phyloP scores from a whole-genome alignment of 345 rosid species.

The Corymbia maculata region DNA sequence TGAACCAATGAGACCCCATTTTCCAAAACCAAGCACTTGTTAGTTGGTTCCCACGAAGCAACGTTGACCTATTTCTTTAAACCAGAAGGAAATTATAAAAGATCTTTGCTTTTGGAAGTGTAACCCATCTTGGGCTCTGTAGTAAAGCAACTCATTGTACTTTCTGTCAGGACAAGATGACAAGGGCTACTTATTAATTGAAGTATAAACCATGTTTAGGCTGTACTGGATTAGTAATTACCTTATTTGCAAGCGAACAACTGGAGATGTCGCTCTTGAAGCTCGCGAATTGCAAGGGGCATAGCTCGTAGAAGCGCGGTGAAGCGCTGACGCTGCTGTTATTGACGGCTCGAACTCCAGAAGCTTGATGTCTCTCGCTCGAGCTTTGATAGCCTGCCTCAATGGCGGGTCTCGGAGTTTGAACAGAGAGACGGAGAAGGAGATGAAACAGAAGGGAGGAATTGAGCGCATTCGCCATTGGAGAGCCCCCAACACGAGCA shows the following conservation, averaged over 20 bases:
- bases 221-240: background rate
- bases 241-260: constrained; percentile 63
- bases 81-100: background rate
- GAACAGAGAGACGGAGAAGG: constrained; percentile 43
- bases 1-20: background rate
- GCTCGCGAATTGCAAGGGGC: constrained; percentile 37
- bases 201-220: background rate
- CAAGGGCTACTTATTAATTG: background rate
- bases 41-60: background rate
- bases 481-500: constrained; percentile 57
- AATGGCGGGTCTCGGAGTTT: constrained; percentile 37
- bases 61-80: background rate
- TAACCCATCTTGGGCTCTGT: background rate
- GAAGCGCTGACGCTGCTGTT: constrained; percentile 63
- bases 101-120: background rate
- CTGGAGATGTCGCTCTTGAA: constrained; percentile 27
- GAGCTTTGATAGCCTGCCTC: constrained; percentile 38
- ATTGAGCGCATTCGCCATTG: constrained; percentile 92
- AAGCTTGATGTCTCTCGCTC: constrained; percentile 46
- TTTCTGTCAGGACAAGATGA: background rate
- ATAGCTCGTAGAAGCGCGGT: constrained; percentile 41
- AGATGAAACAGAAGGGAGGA: constrained; percentile 71
- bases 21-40: background rate
- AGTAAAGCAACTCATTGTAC: background rate
- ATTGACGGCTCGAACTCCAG: constrained; percentile 71